Evolutionary conservation across 75 land plant genomes (phyloP), one percentile per base, ranked within the genome.

Genomic region (Selaginella tamariscina): DNA sequence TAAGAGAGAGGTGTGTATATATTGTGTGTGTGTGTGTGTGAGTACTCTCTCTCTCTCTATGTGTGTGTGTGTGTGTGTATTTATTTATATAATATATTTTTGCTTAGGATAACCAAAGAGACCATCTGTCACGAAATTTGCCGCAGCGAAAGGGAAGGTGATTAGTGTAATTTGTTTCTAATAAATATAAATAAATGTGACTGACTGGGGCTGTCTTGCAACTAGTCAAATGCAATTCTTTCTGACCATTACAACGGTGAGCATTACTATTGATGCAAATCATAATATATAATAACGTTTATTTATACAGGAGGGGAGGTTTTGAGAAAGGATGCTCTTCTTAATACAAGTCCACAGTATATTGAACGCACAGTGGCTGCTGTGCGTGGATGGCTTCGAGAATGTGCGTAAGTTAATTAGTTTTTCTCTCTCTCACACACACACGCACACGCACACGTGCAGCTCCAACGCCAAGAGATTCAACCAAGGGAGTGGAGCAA

Each of bases 351-450:
- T 15, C 49, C 49, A 15, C 49, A 39, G 15, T 15, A 39, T 15
- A 39, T 39, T 5, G 11, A 39, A 39, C 49, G 49, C 5, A 39
- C 49, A 5, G 49, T 39, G 5, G 49, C 49, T 39, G 49, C 49
- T 39, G 49, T 39, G 5, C 49, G 49, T 39, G 49, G 49, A 39
- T 39, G 49, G 49, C 49, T 39, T 39, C 49, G 49, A 39, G 49
- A 39, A 39, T 39, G 49, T 39, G 49, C 5, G 49, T 15, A 15
- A 5, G 49, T 15, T 39, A 5, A 5, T 39, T 15, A 5, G 5
- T 15, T 39, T 39, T 39, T 39, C 15, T 15, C 15, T 39, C 49
- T 39, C 15, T 39, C 49, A 39, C 15, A 5, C 15, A 5, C 15
- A 39, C 49, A 39, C 5, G 5, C 49, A 5, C 49, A 39, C 5